These are phyloP conservation scores for Paramecium sexaurelia DNA, from an alignment of 73 alveolate genomes.

Conservation along the genomic window DNA sequence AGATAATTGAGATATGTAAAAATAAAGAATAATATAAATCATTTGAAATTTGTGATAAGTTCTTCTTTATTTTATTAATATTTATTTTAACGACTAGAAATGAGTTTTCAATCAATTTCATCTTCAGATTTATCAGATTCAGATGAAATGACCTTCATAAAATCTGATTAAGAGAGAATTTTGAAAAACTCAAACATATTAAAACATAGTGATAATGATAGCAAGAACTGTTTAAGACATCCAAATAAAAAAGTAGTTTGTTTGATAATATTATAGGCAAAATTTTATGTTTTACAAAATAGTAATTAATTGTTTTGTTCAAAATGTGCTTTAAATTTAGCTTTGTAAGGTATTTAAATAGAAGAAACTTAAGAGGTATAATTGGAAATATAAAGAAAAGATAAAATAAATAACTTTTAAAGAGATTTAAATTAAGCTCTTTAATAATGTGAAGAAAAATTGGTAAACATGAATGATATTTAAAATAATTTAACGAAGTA, in stretches of 20 bases:
- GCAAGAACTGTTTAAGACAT: background rate
- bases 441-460: background rate
- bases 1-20: background rate
- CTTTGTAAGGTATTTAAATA: slow-evolving; percentile 14
- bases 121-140: slow-evolving; percentile 37
- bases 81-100: background rate
- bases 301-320: slow-evolving; percentile 16
- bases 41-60: background rate
- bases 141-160: slow-evolving; percentile 3
- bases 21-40: background rate
- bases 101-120: background rate
- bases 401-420: background rate
- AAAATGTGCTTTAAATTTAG: slow-evolving; percentile 50
- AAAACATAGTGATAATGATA: background rate
- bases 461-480: background rate
- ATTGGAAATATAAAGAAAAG: slow-evolving; percentile 1
- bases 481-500: background rate
- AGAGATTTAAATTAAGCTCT: background rate
- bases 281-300: slow-evolving; percentile 8
- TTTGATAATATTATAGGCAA: slow-evolving; percentile 11
- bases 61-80: background rate
- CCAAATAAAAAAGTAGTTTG: slow-evolving; percentile 14
- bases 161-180: background rate
- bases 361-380: slow-evolving; percentile 43
- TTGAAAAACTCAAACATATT: slow-evolving; percentile 41